Percentiles rank a stretch among this genome's conserved stretches.
These are phyloP conservation scores for Fraxinus nigra DNA, from an alignment of 305 asterid species.

Conservation along the genomic window DNA sequence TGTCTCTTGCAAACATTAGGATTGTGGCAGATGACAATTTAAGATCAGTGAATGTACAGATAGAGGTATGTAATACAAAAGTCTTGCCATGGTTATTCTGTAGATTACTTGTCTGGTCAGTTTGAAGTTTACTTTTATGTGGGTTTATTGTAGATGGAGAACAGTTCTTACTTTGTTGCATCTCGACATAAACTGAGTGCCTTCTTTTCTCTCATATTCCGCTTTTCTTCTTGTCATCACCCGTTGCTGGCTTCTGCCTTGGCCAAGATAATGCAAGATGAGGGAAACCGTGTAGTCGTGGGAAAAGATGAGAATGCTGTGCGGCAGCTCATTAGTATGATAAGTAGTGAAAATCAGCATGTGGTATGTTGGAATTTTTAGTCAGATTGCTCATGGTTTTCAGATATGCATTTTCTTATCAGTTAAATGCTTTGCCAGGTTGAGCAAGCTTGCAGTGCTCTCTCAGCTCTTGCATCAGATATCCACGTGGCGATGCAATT, in stretches of 20 bases:
- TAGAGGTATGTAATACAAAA: constrained; percentile 64
- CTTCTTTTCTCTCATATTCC: constrained; percentile 97
- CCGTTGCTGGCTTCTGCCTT: constrained; percentile 98
- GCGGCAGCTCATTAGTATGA: constrained; percentile 99
- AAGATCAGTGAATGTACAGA: constrained; percentile 84
- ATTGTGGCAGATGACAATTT: constrained; percentile 89
- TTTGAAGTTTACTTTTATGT: constrained; percentile 26
- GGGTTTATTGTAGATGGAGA: constrained; percentile 76
- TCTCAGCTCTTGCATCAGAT: constrained; percentile 92
- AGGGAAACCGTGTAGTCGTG: constrained; percentile 84
- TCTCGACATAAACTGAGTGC: constrained; percentile 98
- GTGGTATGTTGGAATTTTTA: constrained; percentile 64
- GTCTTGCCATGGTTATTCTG: constrained; percentile 25
- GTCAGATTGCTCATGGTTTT: constrained; percentile 16
- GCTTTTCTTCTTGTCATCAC: constrained; percentile 99
- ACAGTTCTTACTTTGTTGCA: constrained; percentile 90
- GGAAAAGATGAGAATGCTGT: constrained; percentile 98
- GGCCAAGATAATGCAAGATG: constrained; percentile 96
- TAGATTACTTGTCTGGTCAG: constrained; percentile 23
- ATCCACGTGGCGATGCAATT: constrained; percentile 88
- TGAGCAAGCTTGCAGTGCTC: constrained; percentile 98
- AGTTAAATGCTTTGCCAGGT: constrained; percentile 51
- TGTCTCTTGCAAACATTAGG: constrained; percentile 96
- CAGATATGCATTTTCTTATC: constrained; percentile 18
- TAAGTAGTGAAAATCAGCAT: constrained; percentile 95